Conservation (phyloP, 164 flowering plant species). For the Litsea cubeba region DNA sequence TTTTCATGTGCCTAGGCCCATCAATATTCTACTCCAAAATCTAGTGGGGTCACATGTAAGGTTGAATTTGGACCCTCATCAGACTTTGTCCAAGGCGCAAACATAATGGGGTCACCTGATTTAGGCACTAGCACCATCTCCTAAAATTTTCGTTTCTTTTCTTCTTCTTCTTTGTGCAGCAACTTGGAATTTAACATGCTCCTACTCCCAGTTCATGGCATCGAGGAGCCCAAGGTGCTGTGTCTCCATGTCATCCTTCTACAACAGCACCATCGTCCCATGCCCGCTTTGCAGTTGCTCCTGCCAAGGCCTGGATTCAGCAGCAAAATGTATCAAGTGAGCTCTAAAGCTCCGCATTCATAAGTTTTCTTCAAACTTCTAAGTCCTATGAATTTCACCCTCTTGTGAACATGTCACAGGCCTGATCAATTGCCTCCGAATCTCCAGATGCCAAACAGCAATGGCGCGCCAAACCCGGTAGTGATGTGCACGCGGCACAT, state of each 20-base stretch:
- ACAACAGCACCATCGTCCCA: constrained; percentile 41
- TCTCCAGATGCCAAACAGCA: constrained; percentile 29
- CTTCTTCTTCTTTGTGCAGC: constrained; percentile 26
- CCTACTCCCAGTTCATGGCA: constrained; percentile 50
- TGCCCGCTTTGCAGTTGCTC: constrained; percentile 75
- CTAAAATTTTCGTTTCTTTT: background rate
- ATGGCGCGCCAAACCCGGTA: constrained; percentile 17
- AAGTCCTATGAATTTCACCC: background rate
- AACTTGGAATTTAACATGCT: constrained; percentile 66
- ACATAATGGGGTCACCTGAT: background rate
- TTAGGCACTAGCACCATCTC: background rate
- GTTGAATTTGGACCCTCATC: background rate
- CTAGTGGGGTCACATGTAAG: background rate
- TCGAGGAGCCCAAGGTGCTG: constrained; percentile 58
- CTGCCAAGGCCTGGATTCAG: constrained; percentile 40
- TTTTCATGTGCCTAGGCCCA: background rate
- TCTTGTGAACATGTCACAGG: constrained; percentile 23
- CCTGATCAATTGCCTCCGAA: constrained; percentile 26
- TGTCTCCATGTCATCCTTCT: constrained; percentile 74
- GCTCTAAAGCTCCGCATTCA: background rate
- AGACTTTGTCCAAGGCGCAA: background rate
- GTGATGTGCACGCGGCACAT: constrained; percentile 61
- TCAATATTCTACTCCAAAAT: background rate
- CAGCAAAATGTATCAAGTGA: constrained; percentile 43
- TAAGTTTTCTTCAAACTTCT: background rate